Evolutionary conservation across 2,329 filamentous ascomycete genomes (phyloP).

Genomic region (Coniella vitis): DNA sequence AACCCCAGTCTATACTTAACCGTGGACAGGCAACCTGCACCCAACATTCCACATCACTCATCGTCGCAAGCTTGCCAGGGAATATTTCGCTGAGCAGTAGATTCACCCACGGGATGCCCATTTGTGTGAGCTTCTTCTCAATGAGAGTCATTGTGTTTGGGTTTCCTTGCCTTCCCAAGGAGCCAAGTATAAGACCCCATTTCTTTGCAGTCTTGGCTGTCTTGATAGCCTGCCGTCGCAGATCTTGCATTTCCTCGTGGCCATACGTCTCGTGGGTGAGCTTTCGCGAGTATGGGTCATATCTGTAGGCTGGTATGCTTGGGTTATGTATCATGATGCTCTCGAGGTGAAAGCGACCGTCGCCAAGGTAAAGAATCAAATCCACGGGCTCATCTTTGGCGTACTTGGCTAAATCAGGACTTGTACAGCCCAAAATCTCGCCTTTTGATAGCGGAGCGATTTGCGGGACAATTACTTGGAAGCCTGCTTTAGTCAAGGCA

Average conservation of each 20-base stretch:
- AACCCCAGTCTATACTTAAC: conserved; percentile 97
- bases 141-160: conserved; percentile 86
- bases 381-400: conserved; percentile 45
- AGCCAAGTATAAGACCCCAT: conserved; percentile 93
- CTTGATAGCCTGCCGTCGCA: conserved; percentile 70
- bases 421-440: conserved; percentile 96
- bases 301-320: conserved; percentile 80
- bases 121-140: conserved; percentile 64
- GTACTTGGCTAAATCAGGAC: conserved; percentile 45
- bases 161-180: conserved; percentile 89
- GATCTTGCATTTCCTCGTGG: conserved; percentile 80
- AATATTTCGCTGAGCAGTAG: conserved; percentile 91
- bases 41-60: conserved; percentile 94
- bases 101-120: conserved; percentile 76
- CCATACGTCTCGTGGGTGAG: conserved; percentile 88
- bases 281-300: conserved; percentile 91
- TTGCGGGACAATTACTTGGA: conserved; percentile 80
- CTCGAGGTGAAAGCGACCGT: conserved; percentile 92
- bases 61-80: conserved; percentile 87
- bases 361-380: conserved; percentile 80
- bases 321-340: conserved; percentile 99
- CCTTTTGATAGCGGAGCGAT: conserved; percentile 89
- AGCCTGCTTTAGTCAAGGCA: conserved; percentile 75
- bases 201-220: conserved; percentile 71
- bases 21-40: conserved; percentile 97